A percentile compares a stretch with the other conserved stretches of the same genome.
Evolutionary conservation across 2,329 filamentous ascomycete genomes (phyloP).

Genomic region (Verticillium tricorpus): DNA sequence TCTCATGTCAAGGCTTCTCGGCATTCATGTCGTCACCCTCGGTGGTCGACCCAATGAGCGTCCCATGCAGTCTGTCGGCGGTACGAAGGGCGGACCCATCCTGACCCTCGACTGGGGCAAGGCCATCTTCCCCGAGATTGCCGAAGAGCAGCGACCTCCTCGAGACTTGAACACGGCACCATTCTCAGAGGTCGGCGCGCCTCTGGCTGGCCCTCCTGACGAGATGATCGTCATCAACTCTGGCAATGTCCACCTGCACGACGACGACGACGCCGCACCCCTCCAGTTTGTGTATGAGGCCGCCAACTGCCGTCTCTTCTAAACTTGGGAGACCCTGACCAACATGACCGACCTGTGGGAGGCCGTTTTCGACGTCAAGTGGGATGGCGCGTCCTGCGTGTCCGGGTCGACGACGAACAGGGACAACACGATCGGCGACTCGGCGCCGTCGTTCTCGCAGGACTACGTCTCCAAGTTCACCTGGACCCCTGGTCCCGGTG

Average conservation of each 20-base stretch:
- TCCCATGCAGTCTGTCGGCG: slow-evolving; percentile 61
- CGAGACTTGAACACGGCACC: slow-evolving; percentile 6
- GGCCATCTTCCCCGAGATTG: slow-evolving; percentile 1
- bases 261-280: slow-evolving; percentile 25
- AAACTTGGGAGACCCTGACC: slow-evolving; percentile 46
- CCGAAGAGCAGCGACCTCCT: not conserved
- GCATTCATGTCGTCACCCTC: slow-evolving; percentile 51
- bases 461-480: slow-evolving; percentile 7
- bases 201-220: slow-evolving; percentile 4
- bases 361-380: slow-evolving; percentile 27
- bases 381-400: slow-evolving; percentile 10
- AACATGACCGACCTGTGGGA: slow-evolving; percentile 50
- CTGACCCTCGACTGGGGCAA: slow-evolving; percentile 13
- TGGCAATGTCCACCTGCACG: slow-evolving; percentile 16
- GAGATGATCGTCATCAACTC: slow-evolving; percentile 10
- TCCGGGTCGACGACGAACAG: slow-evolving; percentile 10
- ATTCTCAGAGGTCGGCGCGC: slow-evolving; percentile 1
- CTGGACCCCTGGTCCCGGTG: slow-evolving; percentile 8
- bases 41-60: slow-evolving; percentile 52
- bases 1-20: slow-evolving; percentile 45
- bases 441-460: slow-evolving; percentile 2
- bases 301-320: slow-evolving; percentile 58
- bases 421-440: slow-evolving; percentile 5
- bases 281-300: slow-evolving; percentile 58
- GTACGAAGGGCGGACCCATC: slow-evolving; percentile 52